Evolutionary conservation across 1,284 basidiomycete species (phyloP), one percentile per base, ranked within the genome.

Genomic region (Leccinum fuscescens): DNA sequence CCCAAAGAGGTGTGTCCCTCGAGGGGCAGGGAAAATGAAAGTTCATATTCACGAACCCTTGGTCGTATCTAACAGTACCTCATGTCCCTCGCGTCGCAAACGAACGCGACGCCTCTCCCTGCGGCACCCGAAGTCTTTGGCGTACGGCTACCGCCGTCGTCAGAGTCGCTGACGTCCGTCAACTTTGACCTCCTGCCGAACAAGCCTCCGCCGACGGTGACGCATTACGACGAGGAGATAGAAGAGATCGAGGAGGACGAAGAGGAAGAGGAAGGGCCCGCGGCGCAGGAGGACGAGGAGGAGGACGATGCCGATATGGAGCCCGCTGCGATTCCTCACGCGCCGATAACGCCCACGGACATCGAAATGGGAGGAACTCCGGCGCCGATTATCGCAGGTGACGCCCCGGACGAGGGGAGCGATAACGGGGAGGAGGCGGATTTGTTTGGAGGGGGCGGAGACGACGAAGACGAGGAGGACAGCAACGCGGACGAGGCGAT

Each of bases 61-160:
- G 22, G 22, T 55, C 12, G 8, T 11, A 0, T 14, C 9, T 39
- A 33, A 42, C 48, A 98, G 94, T 94, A 97, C 76, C 83, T 93
- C 9, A 85, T 94, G 42, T 90, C 92, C 6, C 81, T 98, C 27
- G 95, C 97, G 1, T 87, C 93, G 4, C 91, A 95, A 73, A 90
- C 96, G 50, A 99, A 99, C 75, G 83, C 91, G 1, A 82, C 86
- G 31, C 94, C 96, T 0, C 83, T 99, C 4, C 96, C 96, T 3
- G 79, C 93, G 3, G 90, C 98, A 9, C 92, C 92, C n/a, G 96
- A 98, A 78, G 88, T 94, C 1, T 98, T 97, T 76, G 96, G 96
- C 37, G 86, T 98, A 53, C 89, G 95, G 20, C 79, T 98, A 20
- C 96, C 96, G 0, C 89, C 91, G 3, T 71, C 86, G 11, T 78